These are phyloP conservation scores for Russula dissimulans DNA, from an alignment of 768 basidiomycete genomes.

Conservation along the genomic window DNA sequence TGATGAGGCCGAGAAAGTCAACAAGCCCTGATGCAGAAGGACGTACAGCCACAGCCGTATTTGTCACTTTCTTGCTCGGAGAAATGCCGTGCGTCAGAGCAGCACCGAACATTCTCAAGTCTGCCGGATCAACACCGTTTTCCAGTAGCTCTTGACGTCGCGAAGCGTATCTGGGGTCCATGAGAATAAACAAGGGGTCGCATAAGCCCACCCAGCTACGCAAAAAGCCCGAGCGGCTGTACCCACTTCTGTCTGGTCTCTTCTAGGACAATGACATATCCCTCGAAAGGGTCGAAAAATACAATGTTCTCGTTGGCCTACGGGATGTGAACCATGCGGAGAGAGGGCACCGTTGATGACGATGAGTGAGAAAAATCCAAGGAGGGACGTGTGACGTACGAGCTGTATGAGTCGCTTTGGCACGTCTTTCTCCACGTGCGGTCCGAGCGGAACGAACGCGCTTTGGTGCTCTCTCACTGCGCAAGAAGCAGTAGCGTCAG, in stretches of 20 bases:
- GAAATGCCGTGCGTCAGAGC: background rate
- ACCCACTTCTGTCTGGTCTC: constrained; percentile 6
- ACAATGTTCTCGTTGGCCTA: constrained; percentile 2
- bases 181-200: no score
- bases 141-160: background rate
- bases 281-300: constrained; percentile 7
- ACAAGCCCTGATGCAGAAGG: background rate
- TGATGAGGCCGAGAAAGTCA: background rate
- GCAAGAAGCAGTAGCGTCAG: no score
- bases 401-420: constrained; percentile 9
- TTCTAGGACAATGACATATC: constrained; percentile 5
- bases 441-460: constrained; percentile 7
- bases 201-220: background rate
- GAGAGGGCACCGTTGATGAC: background rate
- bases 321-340: background rate
- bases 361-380: background rate
- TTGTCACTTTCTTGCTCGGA: constrained; percentile 2
- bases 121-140: background rate
- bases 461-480: constrained; percentile 12
- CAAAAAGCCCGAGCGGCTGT: background rate
- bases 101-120: background rate
- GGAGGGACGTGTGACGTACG: background rate
- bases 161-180: background rate
- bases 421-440: constrained; percentile 4
- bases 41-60: constrained; percentile 1